phyloP scores from a whole-genome alignment of 2,329 filamentous ascomycete species.

The Ascochyta koolunga region DNA sequence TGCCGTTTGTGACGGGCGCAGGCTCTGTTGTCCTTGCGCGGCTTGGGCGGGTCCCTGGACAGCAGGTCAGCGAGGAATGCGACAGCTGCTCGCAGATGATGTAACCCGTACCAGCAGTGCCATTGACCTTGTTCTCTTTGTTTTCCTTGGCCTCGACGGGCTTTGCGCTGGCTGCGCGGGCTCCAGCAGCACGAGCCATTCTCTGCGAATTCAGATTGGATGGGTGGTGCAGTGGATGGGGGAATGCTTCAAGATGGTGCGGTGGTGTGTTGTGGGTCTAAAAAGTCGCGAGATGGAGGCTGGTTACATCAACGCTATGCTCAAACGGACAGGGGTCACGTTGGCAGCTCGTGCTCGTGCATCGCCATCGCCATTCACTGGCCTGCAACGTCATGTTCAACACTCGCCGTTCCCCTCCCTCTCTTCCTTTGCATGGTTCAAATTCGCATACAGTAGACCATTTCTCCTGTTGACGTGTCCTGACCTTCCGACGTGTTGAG shows the following conservation, averaged over 20 bases:
- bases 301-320: slow-evolving; percentile 18
- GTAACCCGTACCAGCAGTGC: slow-evolving; percentile 37
- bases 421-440: neutral
- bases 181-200: slow-evolving; percentile 39
- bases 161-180: slow-evolving; percentile 39
- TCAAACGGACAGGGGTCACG: slow-evolving; percentile 13
- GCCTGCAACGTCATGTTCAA: neutral
- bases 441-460: neutral
- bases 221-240: slow-evolving; percentile 23
- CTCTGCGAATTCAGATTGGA: slow-evolving; percentile 17
- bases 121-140: slow-evolving; percentile 29
- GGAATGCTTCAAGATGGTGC: slow-evolving; percentile 19
- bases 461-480: neutral
- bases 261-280: slow-evolving; percentile 36
- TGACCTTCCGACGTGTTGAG: neutral
- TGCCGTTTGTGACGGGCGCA: slow-evolving; percentile 17
- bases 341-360: slow-evolving; percentile 7
- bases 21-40: slow-evolving; percentile 38
- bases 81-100: slow-evolving; percentile 11
- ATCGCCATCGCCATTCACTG: slow-evolving; percentile 11
- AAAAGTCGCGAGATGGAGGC: slow-evolving; percentile 22
- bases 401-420: neutral
- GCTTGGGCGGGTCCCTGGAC: slow-evolving; percentile 24
- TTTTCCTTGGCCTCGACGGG: slow-evolving; percentile 32
- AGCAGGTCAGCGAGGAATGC: slow-evolving; percentile 23